Evolutionary conservation across 1,284 basidiomycete species (phyloP), one percentile per base, ranked within the genome.

Genomic region (Pseudozyma tsukubaensis): DNA sequence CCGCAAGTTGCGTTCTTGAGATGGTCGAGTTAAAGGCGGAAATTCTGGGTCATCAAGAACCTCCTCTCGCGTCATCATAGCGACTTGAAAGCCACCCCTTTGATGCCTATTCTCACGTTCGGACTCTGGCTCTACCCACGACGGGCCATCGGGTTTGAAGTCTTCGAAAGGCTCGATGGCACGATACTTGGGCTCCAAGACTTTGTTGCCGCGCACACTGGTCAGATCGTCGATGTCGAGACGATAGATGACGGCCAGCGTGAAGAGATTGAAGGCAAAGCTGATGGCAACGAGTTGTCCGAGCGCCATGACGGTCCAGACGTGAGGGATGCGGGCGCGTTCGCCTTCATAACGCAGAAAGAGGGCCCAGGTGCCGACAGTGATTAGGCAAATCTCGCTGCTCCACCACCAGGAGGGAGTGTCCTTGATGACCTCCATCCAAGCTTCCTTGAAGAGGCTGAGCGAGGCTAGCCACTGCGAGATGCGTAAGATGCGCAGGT

Each of bases 241-340:
- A 35, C 87, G 86, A 11, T 88, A 84, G 55, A 87, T 78, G 21
- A 91, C 63, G n/a, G 90, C 89, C 1, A 89, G 83, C 70, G 89
- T 88, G 85, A 92, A 92, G 21, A 92, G 87, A 60, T 89, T 89
- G 10, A 88, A 88, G 3, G 90, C 89, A 40, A 92, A 89, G 13
- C 89, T 90, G 47, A 92, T 90, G 40, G 91, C 91, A 50, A 92
- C 90, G 14, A 91, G 80, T 83, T 92, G 91, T 7, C 91, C 91
- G 4, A 92, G 87, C 40, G 92, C 85, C 90, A 92, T 91, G 85
- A 91, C 92, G 0, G 89, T 89, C 89, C 89, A 90, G 0, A 89
- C 74, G 63, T 88, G 86, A 66, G 87, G 88, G 64, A 91, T 86
- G n/a, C 85, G 81, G 45, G 87, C 82, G 39, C 86, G 84, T 40